Conservation (phyloP, 257 asterid genomes). For the Nicotiana obtusifolia region DNA sequence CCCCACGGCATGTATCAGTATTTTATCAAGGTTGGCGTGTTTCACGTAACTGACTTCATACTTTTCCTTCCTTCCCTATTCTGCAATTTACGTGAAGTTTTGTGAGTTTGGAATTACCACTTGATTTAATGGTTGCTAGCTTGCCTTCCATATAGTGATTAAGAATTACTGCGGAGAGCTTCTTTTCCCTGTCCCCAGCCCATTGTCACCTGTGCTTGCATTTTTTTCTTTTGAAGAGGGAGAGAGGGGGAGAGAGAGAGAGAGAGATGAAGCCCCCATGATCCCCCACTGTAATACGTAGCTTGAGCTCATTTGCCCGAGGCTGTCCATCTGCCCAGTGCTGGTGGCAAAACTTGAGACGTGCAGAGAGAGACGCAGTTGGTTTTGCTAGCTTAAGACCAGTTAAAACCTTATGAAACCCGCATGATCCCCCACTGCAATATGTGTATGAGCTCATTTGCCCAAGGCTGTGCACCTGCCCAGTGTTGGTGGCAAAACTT, state of each 20-base stretch:
- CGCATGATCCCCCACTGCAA: not conserved
- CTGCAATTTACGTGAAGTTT: not conserved
- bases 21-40: constrained; percentile 73
- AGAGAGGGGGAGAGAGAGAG: not conserved
- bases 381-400: not conserved
- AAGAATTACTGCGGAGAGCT: not conserved
- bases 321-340: not conserved
- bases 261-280: not conserved
- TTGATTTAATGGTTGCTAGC: not conserved
- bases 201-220: not conserved
- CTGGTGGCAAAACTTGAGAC: not conserved
- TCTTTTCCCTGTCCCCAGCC: not conserved
- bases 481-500: not conserved
- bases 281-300: not conserved
- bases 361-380: no score
- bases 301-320: not conserved
- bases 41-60: not conserved
- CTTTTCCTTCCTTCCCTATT: constrained; percentile 2
- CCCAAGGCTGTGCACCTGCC: not conserved
- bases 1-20: constrained; percentile 91
- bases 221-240: not conserved
- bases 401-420: not conserved
- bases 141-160: not conserved
- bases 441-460: not conserved
- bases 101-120: not conserved